Evolutionary conservation across 768 basidiomycete genomes (phyloP), one percentile per base, ranked within the genome.

Genomic region (Tricholoma furcatifolium): DNA sequence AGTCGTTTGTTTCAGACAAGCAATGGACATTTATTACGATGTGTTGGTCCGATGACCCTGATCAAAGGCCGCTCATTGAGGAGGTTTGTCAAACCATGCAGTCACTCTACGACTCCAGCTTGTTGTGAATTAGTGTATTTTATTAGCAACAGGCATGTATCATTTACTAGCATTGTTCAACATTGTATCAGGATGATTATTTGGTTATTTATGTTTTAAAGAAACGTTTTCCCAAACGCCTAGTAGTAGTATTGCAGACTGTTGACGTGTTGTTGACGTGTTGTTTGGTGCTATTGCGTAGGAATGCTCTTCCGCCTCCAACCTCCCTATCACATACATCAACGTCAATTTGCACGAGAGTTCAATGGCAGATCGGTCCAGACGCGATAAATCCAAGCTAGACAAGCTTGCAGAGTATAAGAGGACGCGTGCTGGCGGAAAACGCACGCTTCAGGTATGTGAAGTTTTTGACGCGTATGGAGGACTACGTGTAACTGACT

Each of bases 21-120:
- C 73, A 76, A 50, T 76, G 75, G 74, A 53, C 65, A 1, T 64
- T 78, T n/a, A 74, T 77, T 30, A 64, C 70, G 59, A 58, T 57
- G 18, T 77, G 75, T 49, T 78, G 75, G 76, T 65, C 59, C 3
- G 70, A 65, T 32, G 65, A 65, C 12, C 51, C 60, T 6, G 57
- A 61, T 32, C 6, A 14, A 24, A 42, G 54, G 23, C 54, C 54
- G n/a, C n/a, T 9, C 27, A 27, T 27, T 27, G 4, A 27, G 27
- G 27, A 27, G 7, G 27, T 27, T 7, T 27, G 27, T 27, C 4
- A 27, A 7, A 27, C 27, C 3, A 7, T 27, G 27, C 27, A 27
- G 27, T 4, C 27, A 27, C 7, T 27, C 7, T 27, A 27, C 27
- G 27, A 27, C 3, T 27, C 27, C 27, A 27, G 27, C 27, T 27